Evolutionary conservation across 1,284 basidiomycete species (phyloP).

Genomic region (Xanthoconium separans): DNA sequence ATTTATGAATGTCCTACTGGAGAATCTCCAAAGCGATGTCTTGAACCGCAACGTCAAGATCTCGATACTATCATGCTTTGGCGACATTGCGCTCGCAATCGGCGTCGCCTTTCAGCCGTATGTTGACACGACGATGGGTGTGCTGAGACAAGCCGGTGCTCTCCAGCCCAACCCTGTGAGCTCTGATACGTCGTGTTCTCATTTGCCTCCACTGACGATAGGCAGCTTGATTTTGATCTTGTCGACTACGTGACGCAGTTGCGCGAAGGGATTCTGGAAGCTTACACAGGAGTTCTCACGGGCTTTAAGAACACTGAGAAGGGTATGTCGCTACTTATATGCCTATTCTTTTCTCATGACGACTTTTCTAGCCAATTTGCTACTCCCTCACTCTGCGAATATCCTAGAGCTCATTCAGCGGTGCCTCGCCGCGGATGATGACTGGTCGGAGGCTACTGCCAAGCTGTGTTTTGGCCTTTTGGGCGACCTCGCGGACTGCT

Average conservation of each 20-base stretch:
- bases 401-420: slow-evolving; percentile 85
- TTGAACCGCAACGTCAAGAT: slow-evolving; percentile 97
- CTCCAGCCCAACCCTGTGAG: slow-evolving; percentile 83
- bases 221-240: slow-evolving; percentile 82
- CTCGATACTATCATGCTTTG: slow-evolving; percentile 92
- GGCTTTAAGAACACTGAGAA: slow-evolving; percentile 85
- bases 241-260: slow-evolving; percentile 91
- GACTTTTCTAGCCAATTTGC: slow-evolving; percentile 47
- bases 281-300: slow-evolving; percentile 93
- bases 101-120: slow-evolving; percentile 88
- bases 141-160: slow-evolving; percentile 87
- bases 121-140: slow-evolving; percentile 87
- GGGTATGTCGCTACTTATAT: slow-evolving; percentile 41
- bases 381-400: slow-evolving; percentile 73
- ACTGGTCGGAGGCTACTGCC: slow-evolving; percentile 78
- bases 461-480: slow-evolving; percentile 81
- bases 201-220: slow-evolving; percentile 3
- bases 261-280: slow-evolving; percentile 95
- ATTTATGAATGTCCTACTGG: slow-evolving; percentile 90
- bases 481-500: slow-evolving; percentile 91
- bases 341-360: slow-evolving; percentile 3
- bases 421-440: slow-evolving; percentile 75
- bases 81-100: slow-evolving; percentile 94
- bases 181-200: slow-evolving; percentile 14
- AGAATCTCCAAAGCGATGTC: slow-evolving; percentile 90